A percentile compares a stretch with the other conserved stretches of the same genome.
Evolutionary conservation across 1,284 basidiomycete species (phyloP).

Genomic region (Fomitopsis schrenkii): DNA sequence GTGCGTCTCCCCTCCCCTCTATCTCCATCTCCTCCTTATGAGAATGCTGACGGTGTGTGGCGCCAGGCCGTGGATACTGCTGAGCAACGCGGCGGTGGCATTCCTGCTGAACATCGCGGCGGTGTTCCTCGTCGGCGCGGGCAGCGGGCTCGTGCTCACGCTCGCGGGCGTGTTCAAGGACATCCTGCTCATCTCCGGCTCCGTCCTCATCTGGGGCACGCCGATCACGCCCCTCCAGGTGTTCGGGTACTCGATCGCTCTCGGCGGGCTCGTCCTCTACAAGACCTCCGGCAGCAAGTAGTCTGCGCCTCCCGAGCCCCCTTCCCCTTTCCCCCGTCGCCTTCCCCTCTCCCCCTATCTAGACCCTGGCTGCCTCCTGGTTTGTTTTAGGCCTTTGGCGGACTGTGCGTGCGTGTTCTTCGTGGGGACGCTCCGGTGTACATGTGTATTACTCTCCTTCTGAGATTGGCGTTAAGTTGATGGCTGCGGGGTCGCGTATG

Average conservation of each 20-base stretch:
- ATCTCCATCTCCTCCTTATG: neutral
- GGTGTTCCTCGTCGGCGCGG: conserved; percentile 90
- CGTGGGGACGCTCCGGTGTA: neutral
- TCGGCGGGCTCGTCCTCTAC: conserved; percentile 79
- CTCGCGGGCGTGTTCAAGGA: conserved; percentile 95
- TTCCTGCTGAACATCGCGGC: conserved; percentile 92
- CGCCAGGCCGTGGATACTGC: conserved; percentile 61
- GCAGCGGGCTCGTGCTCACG: conserved; percentile 86
- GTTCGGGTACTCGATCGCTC: conserved; percentile 81
- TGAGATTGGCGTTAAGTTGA: neutral
- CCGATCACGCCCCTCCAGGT: conserved; percentile 82
- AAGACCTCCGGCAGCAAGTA: conserved; percentile 74
- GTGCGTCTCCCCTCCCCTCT: conserved; percentile 14
- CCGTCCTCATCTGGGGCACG: conserved; percentile 81
- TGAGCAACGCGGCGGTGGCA: conserved; percentile 85
- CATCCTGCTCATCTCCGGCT: conserved; percentile 89
- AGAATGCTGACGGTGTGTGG: neutral
- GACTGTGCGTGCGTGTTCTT: neutral
- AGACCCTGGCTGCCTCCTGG: no score
- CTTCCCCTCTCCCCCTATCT: no score
- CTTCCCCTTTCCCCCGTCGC: neutral
- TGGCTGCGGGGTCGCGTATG: neutral
- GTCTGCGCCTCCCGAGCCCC: neutral
- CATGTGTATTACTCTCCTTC: neutral
- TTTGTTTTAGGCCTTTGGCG: neutral